Evolutionary conservation across 1,284 basidiomycete genomes (phyloP).

Genomic region (Cutaneotrichosporon sp.): DNA sequence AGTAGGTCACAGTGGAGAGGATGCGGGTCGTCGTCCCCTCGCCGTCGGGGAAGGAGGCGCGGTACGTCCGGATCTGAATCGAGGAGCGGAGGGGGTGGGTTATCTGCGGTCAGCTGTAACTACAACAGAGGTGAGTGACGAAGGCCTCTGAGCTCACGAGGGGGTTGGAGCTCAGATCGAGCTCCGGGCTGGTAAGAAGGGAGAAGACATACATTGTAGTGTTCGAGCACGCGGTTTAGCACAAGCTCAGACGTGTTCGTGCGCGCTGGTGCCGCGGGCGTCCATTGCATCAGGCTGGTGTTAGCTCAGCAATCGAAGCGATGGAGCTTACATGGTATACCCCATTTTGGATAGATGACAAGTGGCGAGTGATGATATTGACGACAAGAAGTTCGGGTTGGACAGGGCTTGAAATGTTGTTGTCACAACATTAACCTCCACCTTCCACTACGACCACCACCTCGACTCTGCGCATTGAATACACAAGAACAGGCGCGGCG

Average conservation of each 20-base stretch:
- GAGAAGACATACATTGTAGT: constrained; percentile 37
- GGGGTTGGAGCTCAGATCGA: no score
- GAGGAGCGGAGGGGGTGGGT: constrained; percentile 35
- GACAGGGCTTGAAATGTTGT: constrained; percentile 7
- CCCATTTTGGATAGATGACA: constrained; percentile 29
- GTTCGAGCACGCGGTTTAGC: constrained; percentile 40
- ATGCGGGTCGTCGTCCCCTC: constrained; percentile 19
- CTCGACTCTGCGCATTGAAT: no score
- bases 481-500: no score
- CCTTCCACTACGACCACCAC: background rate
- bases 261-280: constrained; percentile 30
- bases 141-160: background rate
- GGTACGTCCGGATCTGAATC: constrained; percentile 44
- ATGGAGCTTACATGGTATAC: constrained; percentile 35
- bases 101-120: constrained; percentile 26
- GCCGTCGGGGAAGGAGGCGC: constrained; percentile 30
- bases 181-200: background rate
- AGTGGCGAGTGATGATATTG: background rate
- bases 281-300: constrained; percentile 47
- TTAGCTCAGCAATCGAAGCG: constrained; percentile 7
- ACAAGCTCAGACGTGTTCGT: constrained; percentile 41
- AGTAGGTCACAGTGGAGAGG: constrained; percentile 39
- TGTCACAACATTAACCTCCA: constrained; percentile 9
- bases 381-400: background rate
- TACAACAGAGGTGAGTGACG: background rate